phyloP scores from a whole-genome alignment of 345 rosid genomes.

The Eucalyptus regnans region DNA sequence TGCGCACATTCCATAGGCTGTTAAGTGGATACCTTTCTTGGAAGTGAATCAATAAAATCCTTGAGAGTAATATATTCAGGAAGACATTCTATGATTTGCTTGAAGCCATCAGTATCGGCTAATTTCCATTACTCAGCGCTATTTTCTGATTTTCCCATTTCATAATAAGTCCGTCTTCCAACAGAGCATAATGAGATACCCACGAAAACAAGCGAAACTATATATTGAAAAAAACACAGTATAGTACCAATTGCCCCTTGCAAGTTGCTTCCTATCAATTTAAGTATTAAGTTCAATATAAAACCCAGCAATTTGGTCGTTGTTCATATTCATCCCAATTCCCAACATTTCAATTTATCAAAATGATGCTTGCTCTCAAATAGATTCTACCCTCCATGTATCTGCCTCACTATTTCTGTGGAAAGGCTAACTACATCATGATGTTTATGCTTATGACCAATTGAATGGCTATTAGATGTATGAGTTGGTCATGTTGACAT shows the following conservation, averaged over 20 bases:
- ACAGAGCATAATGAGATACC: no score
- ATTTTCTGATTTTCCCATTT: no score
- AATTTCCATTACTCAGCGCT: no score
- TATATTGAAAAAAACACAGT: no score
- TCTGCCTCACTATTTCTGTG: background rate
- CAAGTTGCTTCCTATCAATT: no score
- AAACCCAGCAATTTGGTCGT: background rate
- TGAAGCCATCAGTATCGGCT: no score
- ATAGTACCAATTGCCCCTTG: no score
- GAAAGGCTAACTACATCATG: background rate
- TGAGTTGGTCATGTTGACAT: background rate
- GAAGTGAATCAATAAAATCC: conserved; percentile 14
- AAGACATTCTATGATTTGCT: background rate
- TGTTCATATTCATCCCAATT: background rate
- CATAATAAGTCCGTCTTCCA: no score
- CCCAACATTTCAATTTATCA: no score
- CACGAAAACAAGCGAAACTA: no score
- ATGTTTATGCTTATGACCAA: background rate
- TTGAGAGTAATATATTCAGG: conserved; percentile 57
- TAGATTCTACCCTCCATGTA: background rate
- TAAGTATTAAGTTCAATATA: no score
- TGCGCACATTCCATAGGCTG: background rate
- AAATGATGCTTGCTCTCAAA: background rate
- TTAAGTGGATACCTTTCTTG: conserved; percentile 28
- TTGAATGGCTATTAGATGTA: background rate